Conservation (phyloP, 495 filamentous ascomycete species). For the Lophiotrema nucula region DNA sequence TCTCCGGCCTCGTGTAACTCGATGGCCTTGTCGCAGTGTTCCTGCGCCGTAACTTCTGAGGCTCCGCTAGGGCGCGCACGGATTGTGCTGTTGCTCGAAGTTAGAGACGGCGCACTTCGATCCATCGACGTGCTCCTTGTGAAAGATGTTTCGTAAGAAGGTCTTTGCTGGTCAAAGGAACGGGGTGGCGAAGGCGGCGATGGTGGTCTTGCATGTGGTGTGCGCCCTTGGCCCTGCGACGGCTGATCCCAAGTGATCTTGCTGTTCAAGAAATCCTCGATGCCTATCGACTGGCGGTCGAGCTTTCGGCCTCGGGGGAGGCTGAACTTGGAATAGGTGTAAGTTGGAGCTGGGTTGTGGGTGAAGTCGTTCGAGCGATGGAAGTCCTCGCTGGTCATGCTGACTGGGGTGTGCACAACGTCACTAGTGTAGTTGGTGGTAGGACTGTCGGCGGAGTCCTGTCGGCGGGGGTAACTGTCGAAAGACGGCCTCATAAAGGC, state of each 20-base stretch:
- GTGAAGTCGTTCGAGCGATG: slow-evolving; percentile 40
- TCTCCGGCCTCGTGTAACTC: slow-evolving; percentile 82
- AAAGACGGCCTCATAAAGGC: slow-evolving; percentile 50
- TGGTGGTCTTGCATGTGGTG: slow-evolving; percentile 42
- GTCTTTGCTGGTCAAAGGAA: slow-evolving; percentile 36
- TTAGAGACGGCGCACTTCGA: slow-evolving; percentile 48
- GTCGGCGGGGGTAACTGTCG: slow-evolving; percentile 41
- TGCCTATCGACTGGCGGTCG: slow-evolving; percentile 63
- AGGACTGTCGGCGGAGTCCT: slow-evolving; percentile 44
- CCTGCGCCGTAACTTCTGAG: slow-evolving; percentile 66
- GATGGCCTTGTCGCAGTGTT: slow-evolving; percentile 85
- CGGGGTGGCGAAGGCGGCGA: slow-evolving; percentile 36
- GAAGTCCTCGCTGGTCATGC: slow-evolving; percentile 61
- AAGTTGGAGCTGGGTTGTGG: slow-evolving; percentile 59
- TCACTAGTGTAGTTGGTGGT: slow-evolving; percentile 54
- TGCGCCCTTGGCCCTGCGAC: slow-evolving; percentile 21
- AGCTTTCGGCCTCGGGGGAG: slow-evolving; percentile 78
- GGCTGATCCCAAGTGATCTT: slow-evolving; percentile 61
- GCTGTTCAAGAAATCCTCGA: slow-evolving; percentile 59
- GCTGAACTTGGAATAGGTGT: slow-evolving; percentile 78
- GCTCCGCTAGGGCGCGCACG: slow-evolving; percentile 32
- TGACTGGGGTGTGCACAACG: slow-evolving; percentile 60
- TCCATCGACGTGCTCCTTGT: slow-evolving; percentile 32
- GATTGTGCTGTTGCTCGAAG: slow-evolving; percentile 58
- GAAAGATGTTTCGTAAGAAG: background rate